Percentiles rank a stretch among this genome's conserved stretches.
These are phyloP conservation scores for Chenopodium suecicum DNA, from an alignment of 148 eudicot species.

Conservation along the genomic window DNA sequence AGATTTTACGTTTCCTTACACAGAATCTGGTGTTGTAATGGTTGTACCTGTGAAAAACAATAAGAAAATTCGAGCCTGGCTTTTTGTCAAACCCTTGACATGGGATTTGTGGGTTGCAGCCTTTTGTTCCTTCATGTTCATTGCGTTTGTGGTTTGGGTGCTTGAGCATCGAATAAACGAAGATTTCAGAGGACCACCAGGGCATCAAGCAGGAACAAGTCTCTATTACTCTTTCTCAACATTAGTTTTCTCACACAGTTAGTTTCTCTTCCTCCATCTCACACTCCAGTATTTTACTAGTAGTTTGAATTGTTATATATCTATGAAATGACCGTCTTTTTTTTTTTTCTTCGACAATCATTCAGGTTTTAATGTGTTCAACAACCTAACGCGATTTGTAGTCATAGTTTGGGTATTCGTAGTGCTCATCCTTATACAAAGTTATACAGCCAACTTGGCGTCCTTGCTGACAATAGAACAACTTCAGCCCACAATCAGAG, in stretches of 20 bases:
- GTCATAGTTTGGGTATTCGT: slow-evolving; percentile 65
- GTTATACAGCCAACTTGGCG: slow-evolving; percentile 67
- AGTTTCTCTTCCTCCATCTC: slow-evolving; percentile 22
- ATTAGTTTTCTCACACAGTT: slow-evolving; percentile 75
- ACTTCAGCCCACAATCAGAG: slow-evolving; percentile 48
- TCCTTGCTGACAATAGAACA: slow-evolving; percentile 56
- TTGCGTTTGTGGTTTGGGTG: slow-evolving; percentile 70
- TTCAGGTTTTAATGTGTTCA: slow-evolving; percentile 51
- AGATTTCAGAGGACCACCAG: slow-evolving; percentile 56
- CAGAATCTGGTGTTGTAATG: slow-evolving; percentile 61
- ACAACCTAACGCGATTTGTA: slow-evolving; percentile 61
- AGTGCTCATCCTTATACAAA: slow-evolving; percentile 52
- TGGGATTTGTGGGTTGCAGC: slow-evolving; percentile 62
- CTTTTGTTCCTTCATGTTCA: slow-evolving; percentile 51
- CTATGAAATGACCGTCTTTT: too few species aligned
- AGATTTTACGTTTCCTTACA: slow-evolving; percentile 65
- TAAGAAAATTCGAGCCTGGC: slow-evolving; percentile 53
- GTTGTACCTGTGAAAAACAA: slow-evolving; percentile 48
- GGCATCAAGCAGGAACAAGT: slow-evolving; percentile 56
- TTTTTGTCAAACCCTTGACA: slow-evolving; percentile 62
- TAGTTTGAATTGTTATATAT: too few species aligned
- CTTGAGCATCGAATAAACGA: slow-evolving; percentile 66
- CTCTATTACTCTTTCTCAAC: slow-evolving; percentile 74
- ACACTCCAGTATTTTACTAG: not conserved
- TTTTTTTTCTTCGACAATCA: not conserved